Evolutionary conservation across 1,139 yeast genomes (phyloP), one percentile per base, ranked within the genome.

Genomic region (Blastobotrys buckinghamii): DNA sequence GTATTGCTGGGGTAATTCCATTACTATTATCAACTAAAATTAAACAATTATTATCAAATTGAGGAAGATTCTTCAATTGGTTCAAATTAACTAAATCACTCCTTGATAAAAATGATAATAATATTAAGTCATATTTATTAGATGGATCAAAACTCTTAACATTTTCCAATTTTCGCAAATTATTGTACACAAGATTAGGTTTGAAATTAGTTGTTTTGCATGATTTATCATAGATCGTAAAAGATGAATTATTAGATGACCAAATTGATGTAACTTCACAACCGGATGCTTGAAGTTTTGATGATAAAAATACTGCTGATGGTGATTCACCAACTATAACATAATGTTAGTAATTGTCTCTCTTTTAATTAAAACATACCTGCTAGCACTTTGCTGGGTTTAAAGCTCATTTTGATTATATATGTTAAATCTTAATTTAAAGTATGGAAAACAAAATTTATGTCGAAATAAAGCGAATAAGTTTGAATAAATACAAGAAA

Each of bases 11-110:
- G 4, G 40, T 5, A 16, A 51, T 47, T 16, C 68, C 60, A 33
- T 60, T 57, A 29, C 66, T 58, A 12, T 59, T 59, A 44, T 66
- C 70, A 13, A 66, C 58, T 7, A 65, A 46, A 13, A 66, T 53
- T 13, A 60, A 47, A 0, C 69, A 65, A 47, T 56, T 55, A 42
- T 47, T 60, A 59, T 50, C 61, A 56, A 49, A 60, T 52, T 26
- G 59, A 52, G 26, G 54, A 49, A 20, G 3, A 7, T 34, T 16
- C 17, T 34, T 34, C 9, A 34, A 15, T 4, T 15, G 4, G 20
- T 19, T 19, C 36, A 33, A 19, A 17, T 16, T 34, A 17, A 8
- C 7, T 5, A 34, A 15, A 17, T 34, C 22, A 17, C 13, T 57
- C 20, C 64, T 56, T 8, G 61, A 55, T 10, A 62, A 49, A 4